These are phyloP conservation scores for Millerago galiae DNA, from an alignment of 805 yeast genomes.

Conservation along the genomic window DNA sequence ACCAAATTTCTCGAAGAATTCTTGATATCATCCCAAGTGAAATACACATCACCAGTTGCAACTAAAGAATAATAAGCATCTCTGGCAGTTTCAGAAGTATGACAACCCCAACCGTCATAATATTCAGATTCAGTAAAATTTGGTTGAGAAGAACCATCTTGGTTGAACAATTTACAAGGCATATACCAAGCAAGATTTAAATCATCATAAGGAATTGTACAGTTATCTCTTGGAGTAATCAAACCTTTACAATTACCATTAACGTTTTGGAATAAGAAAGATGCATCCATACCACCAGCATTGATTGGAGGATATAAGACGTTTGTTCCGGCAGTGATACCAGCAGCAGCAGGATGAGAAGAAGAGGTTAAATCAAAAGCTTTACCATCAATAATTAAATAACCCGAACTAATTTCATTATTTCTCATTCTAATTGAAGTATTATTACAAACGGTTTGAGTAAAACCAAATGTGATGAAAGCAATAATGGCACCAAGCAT, in stretches of 20 bases:
- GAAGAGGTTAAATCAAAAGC: constrained; percentile 68
- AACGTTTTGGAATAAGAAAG: constrained; percentile 83
- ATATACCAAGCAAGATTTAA: constrained; percentile 87
- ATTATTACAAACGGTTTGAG: constrained; percentile 68
- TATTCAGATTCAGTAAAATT: constrained; percentile 51
- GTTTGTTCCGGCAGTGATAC: constrained; percentile 63
- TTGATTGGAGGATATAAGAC: constrained; percentile 76
- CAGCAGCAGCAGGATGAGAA: constrained; percentile 77
- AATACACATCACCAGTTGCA: constrained; percentile 69
- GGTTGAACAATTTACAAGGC: constrained; percentile 73
- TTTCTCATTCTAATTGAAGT: constrained; percentile 44
- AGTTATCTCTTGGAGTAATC: constrained; percentile 60
- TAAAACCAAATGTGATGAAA: constrained; percentile 84
- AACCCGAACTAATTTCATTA: constrained; percentile 52
- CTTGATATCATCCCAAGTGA: constrained; percentile 82
- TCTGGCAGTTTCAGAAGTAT: constrained; percentile 68
- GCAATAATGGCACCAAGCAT: constrained; percentile 75
- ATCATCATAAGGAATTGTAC: constrained; percentile 63
- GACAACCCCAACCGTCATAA: constrained; percentile 89
- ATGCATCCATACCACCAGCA: constrained; percentile 85
- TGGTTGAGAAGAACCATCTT: constrained; percentile 66
- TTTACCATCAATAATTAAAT: constrained; percentile 74
- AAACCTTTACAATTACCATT: constrained; percentile 83
- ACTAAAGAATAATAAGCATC: constrained; percentile 54
- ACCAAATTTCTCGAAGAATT: constrained; percentile 68